Base-by-base conservation (phyloP, 805 yeast species). In the Yarrowia porcina region DNA sequence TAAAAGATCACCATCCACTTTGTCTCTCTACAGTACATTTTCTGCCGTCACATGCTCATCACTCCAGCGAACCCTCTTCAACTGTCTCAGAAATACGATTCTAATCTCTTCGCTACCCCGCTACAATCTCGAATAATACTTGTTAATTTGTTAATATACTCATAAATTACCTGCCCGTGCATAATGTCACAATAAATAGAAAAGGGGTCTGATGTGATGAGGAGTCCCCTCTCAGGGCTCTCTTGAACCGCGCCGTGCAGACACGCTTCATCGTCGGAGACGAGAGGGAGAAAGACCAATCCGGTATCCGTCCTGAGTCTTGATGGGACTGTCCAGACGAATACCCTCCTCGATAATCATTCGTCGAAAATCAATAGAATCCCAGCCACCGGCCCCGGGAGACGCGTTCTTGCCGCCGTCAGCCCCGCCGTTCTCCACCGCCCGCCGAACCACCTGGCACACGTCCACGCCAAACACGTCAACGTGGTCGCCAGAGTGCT, bases 401-500 rank as follows among this genome's bases (percentile, higher is more conserved):
- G 61, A 49, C 1, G 30, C 41, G 10, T 20, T 23, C 39, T 54
- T 39, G 39, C 28, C 47, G 4, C 47, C 61, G 20, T 54, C 61
- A 10, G 25, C 1, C 18, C 36, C 61, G 17, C 47, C 42, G 30
- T 42, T 57, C 52, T 74, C 79, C 38, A 76, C 77, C 7, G 82
- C 83, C n/a, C 83, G 71, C 64, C 76, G 72, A 5, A 80, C 78
- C 23, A 80, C 81, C 41, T 82, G 76, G 66, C 82, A 79, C 33
- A 83, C 75, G 69, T 83, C 87, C 52, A 83, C 84, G 10, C 87
- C 87, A 71, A 82, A 83, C 39, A 82, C 77, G 69, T 83, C 62
- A 15, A 41, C 52, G 18, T 42, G 52, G 32, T 57, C 62, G 23
- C 33, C 38, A 12, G 62, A 17, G 52, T 57, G 52, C 39, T 57